phyloP scores from a whole-genome alignment of 2,329 filamentous ascomycete genomes.

The Claviceps quebecensis region DNA sequence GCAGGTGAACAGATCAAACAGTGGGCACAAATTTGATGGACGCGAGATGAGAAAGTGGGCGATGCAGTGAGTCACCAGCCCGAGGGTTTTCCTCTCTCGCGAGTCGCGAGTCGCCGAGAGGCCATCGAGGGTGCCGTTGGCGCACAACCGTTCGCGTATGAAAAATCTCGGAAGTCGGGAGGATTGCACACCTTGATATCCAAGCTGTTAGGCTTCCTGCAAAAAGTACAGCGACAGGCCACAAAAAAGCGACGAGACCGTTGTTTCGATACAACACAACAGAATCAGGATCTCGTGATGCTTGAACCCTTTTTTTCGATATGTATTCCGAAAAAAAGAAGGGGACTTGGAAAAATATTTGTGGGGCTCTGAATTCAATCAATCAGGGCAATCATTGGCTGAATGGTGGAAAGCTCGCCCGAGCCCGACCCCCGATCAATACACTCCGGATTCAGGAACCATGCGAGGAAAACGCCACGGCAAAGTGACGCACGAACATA shows the following conservation, averaged over 20 bases:
- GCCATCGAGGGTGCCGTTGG: not conserved
- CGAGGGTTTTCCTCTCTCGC: not conserved
- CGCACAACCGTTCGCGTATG: not conserved
- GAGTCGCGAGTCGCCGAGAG: no score
- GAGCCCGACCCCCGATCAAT: not conserved
- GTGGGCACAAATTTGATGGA: not conserved
- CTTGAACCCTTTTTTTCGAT: not conserved
- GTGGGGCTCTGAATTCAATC: not conserved
- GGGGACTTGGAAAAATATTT: not conserved
- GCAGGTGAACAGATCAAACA: not conserved
- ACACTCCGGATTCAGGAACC: no score
- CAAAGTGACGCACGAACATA: no score
- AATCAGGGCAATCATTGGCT: not conserved
- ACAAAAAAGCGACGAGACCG: not conserved
- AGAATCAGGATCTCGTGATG: not conserved
- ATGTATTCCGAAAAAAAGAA: not conserved
- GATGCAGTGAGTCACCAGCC: not conserved
- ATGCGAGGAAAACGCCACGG: no score
- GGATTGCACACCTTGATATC: not conserved
- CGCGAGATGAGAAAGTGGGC: not conserved
- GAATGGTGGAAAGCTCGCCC: not conserved
- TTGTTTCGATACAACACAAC: not conserved
- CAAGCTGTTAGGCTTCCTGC: not conserved
- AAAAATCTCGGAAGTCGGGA: not conserved
- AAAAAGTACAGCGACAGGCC: not conserved